phyloP scores from a whole-genome alignment of 2,329 filamentous ascomycete species.

The Cladophialophora immunda region DNA sequence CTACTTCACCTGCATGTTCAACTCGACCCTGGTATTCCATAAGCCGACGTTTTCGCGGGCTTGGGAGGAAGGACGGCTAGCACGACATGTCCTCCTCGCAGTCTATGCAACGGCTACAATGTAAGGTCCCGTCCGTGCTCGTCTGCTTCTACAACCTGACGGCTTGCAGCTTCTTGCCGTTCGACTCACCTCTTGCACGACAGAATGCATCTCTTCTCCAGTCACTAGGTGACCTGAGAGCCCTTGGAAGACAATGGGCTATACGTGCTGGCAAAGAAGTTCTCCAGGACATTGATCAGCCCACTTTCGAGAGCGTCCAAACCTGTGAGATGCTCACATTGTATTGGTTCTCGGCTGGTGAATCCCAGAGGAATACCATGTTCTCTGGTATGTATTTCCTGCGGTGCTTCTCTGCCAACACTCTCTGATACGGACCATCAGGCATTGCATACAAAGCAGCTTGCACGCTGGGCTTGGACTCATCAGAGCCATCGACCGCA shows the following conservation, averaged over 20 bases:
- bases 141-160: not conserved
- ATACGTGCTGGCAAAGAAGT: slow-evolving; percentile 25
- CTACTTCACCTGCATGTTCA: slow-evolving; percentile 30
- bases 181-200: slow-evolving; percentile 7
- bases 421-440: not conserved
- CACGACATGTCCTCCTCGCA: slow-evolving; percentile 18
- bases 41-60: slow-evolving; percentile 14
- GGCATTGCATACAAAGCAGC: slow-evolving; percentile 30
- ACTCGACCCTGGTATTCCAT: slow-evolving; percentile 27
- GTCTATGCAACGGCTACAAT: slow-evolving; percentile 28
- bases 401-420: not conserved
- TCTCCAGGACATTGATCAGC: slow-evolving; percentile 31
- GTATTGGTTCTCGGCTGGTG: slow-evolving; percentile 29
- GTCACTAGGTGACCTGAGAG: slow-evolving; percentile 19
- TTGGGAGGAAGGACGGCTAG: slow-evolving; percentile 12
- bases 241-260: slow-evolving; percentile 26
- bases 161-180: slow-evolving; percentile 4
- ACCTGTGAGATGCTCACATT: slow-evolving; percentile 27
- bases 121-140: slow-evolving; percentile 14
- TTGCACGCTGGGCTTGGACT: slow-evolving; percentile 22
- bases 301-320: slow-evolving; percentile 26
- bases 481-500: not conserved
- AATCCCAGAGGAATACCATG: slow-evolving; percentile 28
- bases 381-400: slow-evolving; percentile 23
- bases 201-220: slow-evolving; percentile 14